Evolutionary conservation across 148 eudicot genomes (phyloP).

Genomic region (Rhododendron mucronatum): DNA sequence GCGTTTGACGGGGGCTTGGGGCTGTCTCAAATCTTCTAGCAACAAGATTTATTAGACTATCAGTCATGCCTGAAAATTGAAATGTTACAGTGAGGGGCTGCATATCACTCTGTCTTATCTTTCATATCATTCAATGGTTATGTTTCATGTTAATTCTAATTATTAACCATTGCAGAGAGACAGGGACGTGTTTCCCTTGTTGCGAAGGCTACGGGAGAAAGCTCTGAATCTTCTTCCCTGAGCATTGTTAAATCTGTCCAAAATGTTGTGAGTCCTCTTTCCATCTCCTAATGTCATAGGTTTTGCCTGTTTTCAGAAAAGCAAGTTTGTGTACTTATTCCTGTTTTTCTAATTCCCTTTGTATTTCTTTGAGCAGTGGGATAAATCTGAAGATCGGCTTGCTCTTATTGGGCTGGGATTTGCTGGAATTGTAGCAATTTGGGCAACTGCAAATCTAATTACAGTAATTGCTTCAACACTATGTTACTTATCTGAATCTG

Average conservation of each 20-base stretch:
- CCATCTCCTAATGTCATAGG: not conserved
- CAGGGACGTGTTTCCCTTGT: conserved; percentile 30
- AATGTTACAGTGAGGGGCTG: not conserved
- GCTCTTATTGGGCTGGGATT: conserved; percentile 85
- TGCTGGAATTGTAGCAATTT: conserved; percentile 63
- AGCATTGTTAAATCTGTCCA: conserved; percentile 62
- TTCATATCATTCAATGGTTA: not conserved
- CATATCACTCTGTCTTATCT: not conserved
- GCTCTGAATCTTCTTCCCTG: conserved; percentile 74
- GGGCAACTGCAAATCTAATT: conserved; percentile 74
- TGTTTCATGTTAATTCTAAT: not conserved
- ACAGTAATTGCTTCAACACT: conserved; percentile 38
- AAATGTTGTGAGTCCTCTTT: conserved; percentile 57
- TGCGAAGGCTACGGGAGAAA: conserved; percentile 64
- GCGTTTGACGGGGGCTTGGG: not conserved
- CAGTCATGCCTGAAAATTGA: not conserved
- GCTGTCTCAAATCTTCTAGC: not conserved
- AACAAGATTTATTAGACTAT: not conserved
- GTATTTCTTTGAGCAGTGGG: conserved; percentile 60
- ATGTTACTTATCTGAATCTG: not conserved
- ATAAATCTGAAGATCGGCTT: conserved; percentile 78
- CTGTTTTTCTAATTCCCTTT: not conserved
- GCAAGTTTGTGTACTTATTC: not conserved
- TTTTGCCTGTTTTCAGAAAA: not conserved
- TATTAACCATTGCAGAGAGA: conserved; percentile 40